Base-by-base conservation (phyloP, 345 rosid species). In the Linum lewisii region DNA sequence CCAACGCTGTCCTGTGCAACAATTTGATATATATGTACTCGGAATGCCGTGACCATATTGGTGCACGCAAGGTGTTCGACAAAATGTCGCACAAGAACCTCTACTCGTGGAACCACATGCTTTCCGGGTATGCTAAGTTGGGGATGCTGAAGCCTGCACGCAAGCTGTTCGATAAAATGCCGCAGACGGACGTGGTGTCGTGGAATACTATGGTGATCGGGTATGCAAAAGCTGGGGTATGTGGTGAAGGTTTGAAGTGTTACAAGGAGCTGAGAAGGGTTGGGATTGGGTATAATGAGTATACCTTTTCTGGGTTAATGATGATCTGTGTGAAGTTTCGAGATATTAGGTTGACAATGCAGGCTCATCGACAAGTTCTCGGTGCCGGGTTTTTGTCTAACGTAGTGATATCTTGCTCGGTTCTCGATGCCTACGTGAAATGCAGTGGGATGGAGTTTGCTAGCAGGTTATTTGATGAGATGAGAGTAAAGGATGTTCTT, bases 131-230 rank as follows among this genome's bases (percentile, higher is more conserved):
- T 67, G 81, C 73, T 1, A 83, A 82, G 66, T 66, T 76, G 36
- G 95, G 97, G 54, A 79, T 71, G 81, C 26, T 82, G 67, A 67
- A 60, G 29, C 77, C 73, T 21, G 91, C 95, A 32, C 77, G 83
- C 32, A 63, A 32, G 42, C n/a, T 90, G 75, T 90, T 85, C 56
- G 89, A 87, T 59, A 68, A 56, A 72, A 90, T 90, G 97, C 80
- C 79, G 0, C 79, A 79, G 64, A 79, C 70, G 55, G 95, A 87
- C 68, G 79, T 82, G 3, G 81, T 85, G 20, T 85, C 93, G 0
- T 87, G 90, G 95, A 90, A 90, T 53, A 83, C 87, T 0, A 85
- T 90, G 94, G 79, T 87, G 29, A 61, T 90, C 23, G 91, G 82
- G 32, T 77, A 79, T 51, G 90, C 88, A 0, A 64, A 71, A 57